Conservation (phyloP, 495 filamentous ascomycete species). For the Xanthoparmelia taractica region DNA sequence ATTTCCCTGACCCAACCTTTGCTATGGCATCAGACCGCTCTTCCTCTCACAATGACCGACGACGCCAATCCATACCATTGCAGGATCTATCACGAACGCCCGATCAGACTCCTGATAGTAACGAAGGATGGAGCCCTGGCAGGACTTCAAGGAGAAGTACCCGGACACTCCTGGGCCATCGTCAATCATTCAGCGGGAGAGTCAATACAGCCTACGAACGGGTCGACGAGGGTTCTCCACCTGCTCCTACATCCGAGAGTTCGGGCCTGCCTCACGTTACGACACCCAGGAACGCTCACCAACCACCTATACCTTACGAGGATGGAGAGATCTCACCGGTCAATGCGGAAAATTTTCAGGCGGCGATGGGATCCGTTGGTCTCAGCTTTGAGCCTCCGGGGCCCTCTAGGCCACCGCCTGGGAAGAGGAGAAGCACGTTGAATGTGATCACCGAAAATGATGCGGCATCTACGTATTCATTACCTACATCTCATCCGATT, state of each 20-base stretch:
- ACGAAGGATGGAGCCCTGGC: slow-evolving; percentile 4
- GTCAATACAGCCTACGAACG: slow-evolving; percentile 34
- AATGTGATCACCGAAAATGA: slow-evolving; percentile 30
- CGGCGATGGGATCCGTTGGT: slow-evolving; percentile 54
- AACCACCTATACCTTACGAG: slow-evolving; percentile 31
- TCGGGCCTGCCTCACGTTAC: slow-evolving; percentile 29
- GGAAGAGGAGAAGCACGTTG: slow-evolving; percentile 33
- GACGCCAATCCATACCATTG: slow-evolving; percentile 71
- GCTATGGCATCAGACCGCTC: slow-evolving; percentile 54
- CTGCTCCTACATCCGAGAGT: slow-evolving; percentile 28
- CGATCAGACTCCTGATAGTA: slow-evolving; percentile 32
- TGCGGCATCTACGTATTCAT: slow-evolving; percentile 34
- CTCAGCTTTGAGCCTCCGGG: slow-evolving; percentile 43
- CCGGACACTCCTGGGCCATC: slow-evolving; percentile 20
- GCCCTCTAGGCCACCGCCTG: slow-evolving; percentile 22
- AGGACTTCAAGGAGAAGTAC: slow-evolving; percentile 25
- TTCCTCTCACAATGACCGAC: slow-evolving; percentile 40
- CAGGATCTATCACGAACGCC: slow-evolving; percentile 65
- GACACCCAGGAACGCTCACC: slow-evolving; percentile 30
- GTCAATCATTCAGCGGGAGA: slow-evolving; percentile 26
- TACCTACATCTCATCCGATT: slow-evolving; percentile 33
- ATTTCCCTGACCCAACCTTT: slow-evolving; percentile 4
- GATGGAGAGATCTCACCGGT: slow-evolving; percentile 39
- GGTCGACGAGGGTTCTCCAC: slow-evolving; percentile 48
- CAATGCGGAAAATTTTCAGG: slow-evolving; percentile 47